Base-by-base conservation (phyloP, 805 yeast genomes). In the Hanseniaspora jakobsenii region DNA sequence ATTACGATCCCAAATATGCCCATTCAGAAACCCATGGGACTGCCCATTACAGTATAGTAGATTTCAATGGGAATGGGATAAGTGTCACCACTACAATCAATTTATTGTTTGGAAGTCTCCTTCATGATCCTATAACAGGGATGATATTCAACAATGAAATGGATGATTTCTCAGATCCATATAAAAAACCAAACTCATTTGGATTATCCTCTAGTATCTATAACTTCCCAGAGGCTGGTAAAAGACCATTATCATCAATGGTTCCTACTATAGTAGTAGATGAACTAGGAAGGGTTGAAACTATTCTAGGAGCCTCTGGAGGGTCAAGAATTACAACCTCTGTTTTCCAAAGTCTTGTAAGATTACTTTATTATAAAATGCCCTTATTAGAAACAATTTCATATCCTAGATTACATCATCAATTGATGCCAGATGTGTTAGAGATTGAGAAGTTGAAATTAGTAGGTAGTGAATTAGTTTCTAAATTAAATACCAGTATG, bases 241-340 rank as follows among this genome's bases (percentile, higher is more conserved):
- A 79, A 53, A 67, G 97, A 49, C 97, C 98, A 2, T 65, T 89
- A 34, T 81, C 93, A 4, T 83, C 94, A 2, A 73, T 81, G 27
- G 72, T 83, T 0, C 96, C 96, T 3, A 72, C 84, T 0, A 75
- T 89, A 24, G 63, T 83, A 1, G 64, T 73, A 16, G 61, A 66
- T 47, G 66, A 64, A 48, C 54, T 61, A 8, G 71, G 72, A 4
- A 52, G 56, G 7, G 75, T 81, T 0, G 86, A 79, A 51, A 57
- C 82, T 21, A 73, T 81, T 4, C 70, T 89, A 48, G 97, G 96
- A 0, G 91, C 95, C 0, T 93, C 96, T 1, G 98, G 98, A 8
- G 97, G 97, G 0, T 79, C 91, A 6, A 66, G 91, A 45, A 89
- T 89, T 40, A 69, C 81, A 12, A 83, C 95, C 0, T 74, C 93